phyloP scores from a whole-genome alignment of 305 asterid genomes.

The Fraxinus ornus region DNA sequence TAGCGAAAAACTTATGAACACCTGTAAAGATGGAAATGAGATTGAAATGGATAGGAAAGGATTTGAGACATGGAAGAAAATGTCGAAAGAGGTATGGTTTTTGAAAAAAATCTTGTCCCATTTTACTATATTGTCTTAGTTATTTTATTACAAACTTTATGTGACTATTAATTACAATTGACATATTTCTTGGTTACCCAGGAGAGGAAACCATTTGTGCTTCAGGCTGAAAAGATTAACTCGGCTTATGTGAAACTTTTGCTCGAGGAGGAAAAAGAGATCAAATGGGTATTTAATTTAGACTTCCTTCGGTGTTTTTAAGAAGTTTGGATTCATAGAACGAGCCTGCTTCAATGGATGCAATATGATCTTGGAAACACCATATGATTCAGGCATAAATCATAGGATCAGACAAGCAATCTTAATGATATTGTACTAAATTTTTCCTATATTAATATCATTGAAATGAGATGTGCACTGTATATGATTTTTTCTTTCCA shows the following conservation, averaged over 20 bases:
- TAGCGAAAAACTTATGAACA: conserved; percentile 47
- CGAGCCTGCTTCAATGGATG: conserved; percentile 2
- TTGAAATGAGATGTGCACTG: not conserved
- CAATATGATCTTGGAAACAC: not conserved
- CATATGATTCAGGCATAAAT: not conserved
- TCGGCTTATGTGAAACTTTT: conserved; percentile 8
- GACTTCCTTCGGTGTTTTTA: not conserved
- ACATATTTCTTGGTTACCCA: conserved; percentile 19
- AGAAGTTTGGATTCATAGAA: not conserved
- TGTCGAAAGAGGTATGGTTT: conserved; percentile 40
- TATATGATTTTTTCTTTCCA: not conserved
- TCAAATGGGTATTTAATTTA: conserved; percentile 15
- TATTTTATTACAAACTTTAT: not conserved
- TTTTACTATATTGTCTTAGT: not conserved
- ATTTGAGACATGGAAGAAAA: conserved; percentile 46
- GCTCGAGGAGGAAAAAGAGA: conserved; percentile 20
- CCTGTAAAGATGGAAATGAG: conserved; percentile 32
- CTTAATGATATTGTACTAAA: not conserved
- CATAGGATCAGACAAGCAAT: not conserved
- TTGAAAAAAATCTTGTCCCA: not conserved
- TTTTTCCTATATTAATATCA: not conserved
- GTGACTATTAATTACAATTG: not conserved
- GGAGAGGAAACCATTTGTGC: conserved; percentile 32
- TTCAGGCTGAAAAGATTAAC: conserved; percentile 20
- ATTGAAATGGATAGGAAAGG: conserved; percentile 49